Percentiles rank a stretch among this genome's conserved stretches.
Conservation (phyloP, 176 grass and related monocot species). For the Oryza brachyantha region DNA sequence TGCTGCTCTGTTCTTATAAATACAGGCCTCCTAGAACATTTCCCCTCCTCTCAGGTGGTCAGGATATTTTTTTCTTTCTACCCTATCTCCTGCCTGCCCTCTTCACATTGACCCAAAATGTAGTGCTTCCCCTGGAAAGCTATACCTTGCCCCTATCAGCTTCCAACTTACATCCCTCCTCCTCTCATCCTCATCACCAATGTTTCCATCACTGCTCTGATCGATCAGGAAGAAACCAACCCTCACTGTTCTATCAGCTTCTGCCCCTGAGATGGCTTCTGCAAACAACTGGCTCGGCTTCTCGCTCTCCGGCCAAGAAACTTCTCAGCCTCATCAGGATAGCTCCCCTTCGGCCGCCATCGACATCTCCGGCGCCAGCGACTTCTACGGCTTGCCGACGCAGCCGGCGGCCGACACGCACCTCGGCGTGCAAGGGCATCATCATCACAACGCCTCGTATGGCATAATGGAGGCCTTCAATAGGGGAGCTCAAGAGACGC, state of each 20-base stretch:
- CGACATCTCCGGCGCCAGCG: constrained; percentile 41
- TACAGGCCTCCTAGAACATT: constrained; percentile 36
- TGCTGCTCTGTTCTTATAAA: constrained; percentile 29
- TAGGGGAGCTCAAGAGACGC: constrained; percentile 36
- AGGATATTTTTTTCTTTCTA: constrained; percentile 49
- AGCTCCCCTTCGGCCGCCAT: constrained; percentile 32
- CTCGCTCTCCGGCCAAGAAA: constrained; percentile 65
- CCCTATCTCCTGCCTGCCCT: constrained; percentile 29
- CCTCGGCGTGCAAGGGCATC: constrained; percentile 29
- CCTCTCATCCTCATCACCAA: constrained; percentile 27
- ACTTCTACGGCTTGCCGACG: constrained; percentile 41
- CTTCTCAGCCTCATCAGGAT: constrained; percentile 43
- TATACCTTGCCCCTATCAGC: constrained; percentile 21
- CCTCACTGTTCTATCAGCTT: constrained; percentile 22
- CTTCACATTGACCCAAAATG: constrained; percentile 53
- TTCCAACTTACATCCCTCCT: constrained; percentile 12
- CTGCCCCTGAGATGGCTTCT: constrained; percentile 40
- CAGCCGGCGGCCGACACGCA: constrained; percentile 27
- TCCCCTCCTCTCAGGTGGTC: constrained; percentile 37
- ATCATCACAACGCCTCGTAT: constrained; percentile 41
- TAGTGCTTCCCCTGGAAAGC: constrained; percentile 34
- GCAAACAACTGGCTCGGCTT: constrained; percentile 73
- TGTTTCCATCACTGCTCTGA: constrained; percentile 28
- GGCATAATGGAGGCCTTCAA: constrained; percentile 55
- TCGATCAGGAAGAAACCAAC: constrained; percentile 26